Percentiles rank a stretch among this genome's conserved stretches.
phyloP scores from a whole-genome alignment of 164 flowering plant genomes.

The Annona cherimola region DNA sequence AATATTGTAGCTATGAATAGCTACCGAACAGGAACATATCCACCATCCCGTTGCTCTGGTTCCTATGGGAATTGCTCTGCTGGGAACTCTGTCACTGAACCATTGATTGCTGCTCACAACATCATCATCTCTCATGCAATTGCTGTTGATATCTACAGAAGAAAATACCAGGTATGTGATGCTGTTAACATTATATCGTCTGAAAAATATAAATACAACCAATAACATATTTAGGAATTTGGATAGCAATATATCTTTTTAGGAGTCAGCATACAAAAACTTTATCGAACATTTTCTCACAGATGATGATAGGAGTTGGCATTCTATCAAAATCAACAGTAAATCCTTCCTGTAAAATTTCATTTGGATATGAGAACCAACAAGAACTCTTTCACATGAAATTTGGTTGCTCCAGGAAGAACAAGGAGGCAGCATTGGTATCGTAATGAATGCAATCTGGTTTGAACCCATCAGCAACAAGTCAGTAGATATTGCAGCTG shows the following conservation, averaged over 20 bases:
- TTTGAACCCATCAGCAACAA: slow-evolving; percentile 14
- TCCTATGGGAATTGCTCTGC: slow-evolving; percentile 6
- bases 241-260: no score
- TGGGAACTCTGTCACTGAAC: slow-evolving; percentile 7
- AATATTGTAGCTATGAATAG: slow-evolving; percentile 1
- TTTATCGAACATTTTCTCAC: no score
- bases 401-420: not conserved
- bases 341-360: no score
- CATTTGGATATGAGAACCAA: no score
- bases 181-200: not conserved
- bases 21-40: slow-evolving; percentile 7
- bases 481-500: slow-evolving; percentile 9
- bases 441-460: slow-evolving; percentile 8
- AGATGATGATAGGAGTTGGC: no score
- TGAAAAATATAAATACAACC: not conserved
- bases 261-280: not conserved
- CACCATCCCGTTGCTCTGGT: slow-evolving; percentile 10
- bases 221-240: not conserved
- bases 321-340: no score
- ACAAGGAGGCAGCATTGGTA: slow-evolving; percentile 14
- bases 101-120: slow-evolving; percentile 14
- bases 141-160: slow-evolving; percentile 8
- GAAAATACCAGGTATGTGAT: slow-evolving; percentile 9
- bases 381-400: not conserved
- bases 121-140: slow-evolving; percentile 11